Evolutionary conservation across 495 filamentous ascomycete genomes (phyloP).

Genomic region (Xylaria telfairii): DNA sequence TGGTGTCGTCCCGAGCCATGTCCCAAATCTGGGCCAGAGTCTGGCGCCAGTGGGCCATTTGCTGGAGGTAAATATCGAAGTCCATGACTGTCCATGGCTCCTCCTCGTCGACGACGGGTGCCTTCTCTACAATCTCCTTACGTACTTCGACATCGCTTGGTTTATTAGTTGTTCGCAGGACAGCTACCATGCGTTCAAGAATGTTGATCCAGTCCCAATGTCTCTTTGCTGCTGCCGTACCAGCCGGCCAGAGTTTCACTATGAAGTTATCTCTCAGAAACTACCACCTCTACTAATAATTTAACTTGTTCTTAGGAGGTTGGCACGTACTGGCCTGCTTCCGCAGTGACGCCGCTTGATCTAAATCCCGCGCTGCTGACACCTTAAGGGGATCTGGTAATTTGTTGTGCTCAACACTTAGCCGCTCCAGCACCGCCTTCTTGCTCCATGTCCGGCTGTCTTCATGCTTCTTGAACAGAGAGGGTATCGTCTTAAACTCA

Average conservation of each 20-base stretch:
- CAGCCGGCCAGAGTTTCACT: background rate
- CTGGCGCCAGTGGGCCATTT: background rate
- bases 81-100: background rate
- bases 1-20: background rate
- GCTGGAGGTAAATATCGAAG: background rate
- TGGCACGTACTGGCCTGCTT: background rate
- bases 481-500: background rate
- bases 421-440: background rate
- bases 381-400: background rate
- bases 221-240: background rate
- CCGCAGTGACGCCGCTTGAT: background rate
- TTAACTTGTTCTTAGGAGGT: background rate
- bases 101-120: background rate
- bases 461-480: background rate
- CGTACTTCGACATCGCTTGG: background rate
- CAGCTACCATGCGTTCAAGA: background rate
- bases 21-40: background rate
- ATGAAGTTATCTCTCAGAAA: background rate
- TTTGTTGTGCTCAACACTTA: background rate
- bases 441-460: background rate
- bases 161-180: background rate
- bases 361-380: background rate
- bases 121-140: background rate
- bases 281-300: background rate
- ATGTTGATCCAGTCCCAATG: background rate